Conservation (phyloP, 352 stramenopile genomes). For the Phytopythium chamaehyphon region DNA sequence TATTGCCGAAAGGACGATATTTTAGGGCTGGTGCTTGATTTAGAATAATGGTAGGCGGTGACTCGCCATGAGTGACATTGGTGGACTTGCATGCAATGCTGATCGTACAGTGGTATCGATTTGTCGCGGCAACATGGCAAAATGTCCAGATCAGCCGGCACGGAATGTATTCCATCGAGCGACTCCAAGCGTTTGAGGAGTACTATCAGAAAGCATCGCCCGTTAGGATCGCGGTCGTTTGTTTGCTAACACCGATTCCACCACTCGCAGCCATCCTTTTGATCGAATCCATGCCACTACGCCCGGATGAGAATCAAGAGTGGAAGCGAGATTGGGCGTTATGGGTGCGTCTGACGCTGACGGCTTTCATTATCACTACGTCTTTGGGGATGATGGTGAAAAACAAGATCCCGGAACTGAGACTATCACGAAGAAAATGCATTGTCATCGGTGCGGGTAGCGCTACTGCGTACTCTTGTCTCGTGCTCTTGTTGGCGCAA, state of each 20-base stretch:
- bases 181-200: constrained; percentile 23
- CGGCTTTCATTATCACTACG: constrained; percentile 3
- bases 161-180: constrained; percentile 35
- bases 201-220: constrained; percentile 26
- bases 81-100: background rate
- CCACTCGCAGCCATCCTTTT: constrained; percentile 7
- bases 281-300: constrained; percentile 3
- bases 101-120: background rate
- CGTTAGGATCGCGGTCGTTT: constrained; percentile 15
- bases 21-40: too few species aligned
- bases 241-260: constrained; percentile 20
- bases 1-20: too few species aligned
- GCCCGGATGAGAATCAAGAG: background rate
- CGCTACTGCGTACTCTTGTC: background rate
- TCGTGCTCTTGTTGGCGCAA: background rate
- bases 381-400: constrained; percentile 1
- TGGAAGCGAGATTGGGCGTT: constrained; percentile 1
- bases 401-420: constrained; percentile 7
- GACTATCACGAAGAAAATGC: background rate
- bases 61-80: background rate
- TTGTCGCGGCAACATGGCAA: constrained; percentile 2
- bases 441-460: background rate
- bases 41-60: too few species aligned
- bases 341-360: constrained; percentile 1
- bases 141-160: constrained; percentile 21